phyloP scores from a whole-genome alignment of 208 protist genomes.

The Perkinsela sp. region DNA sequence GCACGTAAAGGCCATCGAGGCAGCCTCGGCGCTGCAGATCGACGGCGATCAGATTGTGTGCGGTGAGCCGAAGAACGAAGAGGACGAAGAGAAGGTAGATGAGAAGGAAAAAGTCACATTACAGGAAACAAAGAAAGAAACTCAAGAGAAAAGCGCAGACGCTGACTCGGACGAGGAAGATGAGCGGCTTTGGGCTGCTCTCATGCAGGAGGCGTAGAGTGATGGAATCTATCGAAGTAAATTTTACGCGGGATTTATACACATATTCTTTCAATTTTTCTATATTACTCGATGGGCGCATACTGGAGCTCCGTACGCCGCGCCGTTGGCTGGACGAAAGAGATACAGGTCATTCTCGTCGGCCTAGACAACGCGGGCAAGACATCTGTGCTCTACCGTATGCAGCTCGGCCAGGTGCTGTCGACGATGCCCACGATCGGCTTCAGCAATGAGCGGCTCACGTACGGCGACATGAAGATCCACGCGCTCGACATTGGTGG shows the following conservation, averaged over 20 bases:
- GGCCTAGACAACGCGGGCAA: slow-evolving; percentile 87
- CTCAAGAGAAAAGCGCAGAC: neutral
- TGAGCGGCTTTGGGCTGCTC: slow-evolving; percentile 2
- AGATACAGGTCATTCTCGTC: slow-evolving; percentile 63
- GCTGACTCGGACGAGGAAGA: slow-evolving; percentile 3
- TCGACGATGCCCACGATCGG: slow-evolving; percentile 88
- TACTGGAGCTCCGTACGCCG: neutral
- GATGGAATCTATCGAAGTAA: neutral
- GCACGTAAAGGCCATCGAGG: slow-evolving; percentile 58
- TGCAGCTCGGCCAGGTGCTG: slow-evolving; percentile 83
- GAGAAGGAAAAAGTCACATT: neutral
- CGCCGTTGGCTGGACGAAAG: slow-evolving; percentile 9
- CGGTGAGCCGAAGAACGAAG: slow-evolving; percentile 5
- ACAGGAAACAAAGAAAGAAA: neutral
- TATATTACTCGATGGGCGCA: slow-evolving; percentile 7
- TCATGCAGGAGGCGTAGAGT: neutral
- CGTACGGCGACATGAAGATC: slow-evolving; percentile 85
- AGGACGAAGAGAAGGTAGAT: slow-evolving; percentile 5
- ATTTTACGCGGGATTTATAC: neutral
- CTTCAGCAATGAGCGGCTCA: slow-evolving; percentile 78
- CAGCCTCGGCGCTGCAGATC: slow-evolving; percentile 47
- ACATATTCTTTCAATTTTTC: neutral
- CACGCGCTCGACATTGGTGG: slow-evolving; percentile 89
- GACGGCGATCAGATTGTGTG: slow-evolving; percentile 28
- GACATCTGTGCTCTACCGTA: slow-evolving; percentile 89